Evolutionary conservation across 23 red algal species (phyloP).

Genomic region (Gracilaria vermiculophylla): DNA sequence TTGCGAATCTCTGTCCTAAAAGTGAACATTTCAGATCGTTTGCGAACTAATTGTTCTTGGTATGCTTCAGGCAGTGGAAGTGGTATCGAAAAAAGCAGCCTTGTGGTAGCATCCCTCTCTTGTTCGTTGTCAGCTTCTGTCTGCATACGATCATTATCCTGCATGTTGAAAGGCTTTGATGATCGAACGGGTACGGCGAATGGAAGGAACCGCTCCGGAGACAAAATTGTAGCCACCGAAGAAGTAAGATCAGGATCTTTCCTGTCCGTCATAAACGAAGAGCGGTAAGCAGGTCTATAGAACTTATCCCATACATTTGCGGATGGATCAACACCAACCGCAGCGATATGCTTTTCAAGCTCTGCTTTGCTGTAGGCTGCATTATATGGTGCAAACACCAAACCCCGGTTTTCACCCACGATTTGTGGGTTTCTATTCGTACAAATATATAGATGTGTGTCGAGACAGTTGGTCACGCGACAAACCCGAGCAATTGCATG

Average conservation of each 20-base stretch:
- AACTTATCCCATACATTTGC: slow-evolving; percentile 78
- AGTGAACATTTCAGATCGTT: slow-evolving; percentile 20
- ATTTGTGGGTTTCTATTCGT: slow-evolving; percentile 69
- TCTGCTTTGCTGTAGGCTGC: slow-evolving; percentile 52
- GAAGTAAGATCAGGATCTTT: slow-evolving; percentile 31
- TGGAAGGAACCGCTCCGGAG: slow-evolving; percentile 64
- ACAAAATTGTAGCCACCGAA: slow-evolving; percentile 50
- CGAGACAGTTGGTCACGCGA: slow-evolving; percentile 79
- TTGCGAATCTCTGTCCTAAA: slow-evolving; percentile 39
- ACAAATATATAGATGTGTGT: slow-evolving; percentile 76
- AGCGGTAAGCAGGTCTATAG: slow-evolving; percentile 51
- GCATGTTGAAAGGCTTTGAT: not conserved
- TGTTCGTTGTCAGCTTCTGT: slow-evolving; percentile 23
- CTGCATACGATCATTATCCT: slow-evolving; percentile 8
- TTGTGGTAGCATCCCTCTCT: slow-evolving; percentile 31
- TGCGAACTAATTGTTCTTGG: slow-evolving; percentile 18
- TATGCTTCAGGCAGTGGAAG: slow-evolving; percentile 48
- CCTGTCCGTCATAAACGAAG: slow-evolving; percentile 10
- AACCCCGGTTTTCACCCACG: slow-evolving; percentile 78
- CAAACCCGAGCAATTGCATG: slow-evolving; percentile 56
- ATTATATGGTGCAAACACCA: slow-evolving; percentile 89
- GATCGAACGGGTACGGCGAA: slow-evolving; percentile 77
- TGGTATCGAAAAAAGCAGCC: slow-evolving; percentile 32
- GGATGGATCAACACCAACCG: slow-evolving; percentile 47
- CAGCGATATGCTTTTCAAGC: slow-evolving; percentile 36